These are phyloP conservation scores for Gossypium laxum DNA, from an alignment of 441 rosid genomes.

Conservation along the genomic window DNA sequence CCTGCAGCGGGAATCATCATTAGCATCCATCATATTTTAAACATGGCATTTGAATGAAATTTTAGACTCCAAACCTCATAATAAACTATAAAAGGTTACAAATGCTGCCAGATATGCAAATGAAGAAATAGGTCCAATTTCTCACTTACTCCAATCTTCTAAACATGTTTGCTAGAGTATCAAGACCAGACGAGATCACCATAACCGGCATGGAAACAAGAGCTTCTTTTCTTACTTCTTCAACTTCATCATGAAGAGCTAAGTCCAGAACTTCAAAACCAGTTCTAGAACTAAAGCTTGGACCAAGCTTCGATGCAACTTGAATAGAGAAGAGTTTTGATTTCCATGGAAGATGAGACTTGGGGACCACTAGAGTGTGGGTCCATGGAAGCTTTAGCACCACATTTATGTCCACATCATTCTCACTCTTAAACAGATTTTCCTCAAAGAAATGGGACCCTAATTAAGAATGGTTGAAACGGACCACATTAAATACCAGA, in stretches of 20 bases:
- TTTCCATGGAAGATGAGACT: constrained; percentile 39
- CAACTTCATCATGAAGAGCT: constrained; percentile 66
- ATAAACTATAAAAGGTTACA: constrained; percentile 1
- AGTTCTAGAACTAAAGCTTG: constrained; percentile 31
- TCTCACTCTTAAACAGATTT: constrained; percentile 33
- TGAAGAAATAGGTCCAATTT: constrained; percentile 9
- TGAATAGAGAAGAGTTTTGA: constrained; percentile 58
- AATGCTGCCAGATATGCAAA: neutral
- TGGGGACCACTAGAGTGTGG: constrained; percentile 34
- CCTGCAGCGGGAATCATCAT: neutral
- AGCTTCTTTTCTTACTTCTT: constrained; percentile 74
- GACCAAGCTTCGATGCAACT: constrained; percentile 64
- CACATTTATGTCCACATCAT: constrained; percentile 29
- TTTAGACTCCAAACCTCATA: constrained; percentile 6
- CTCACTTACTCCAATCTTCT: constrained; percentile 70
- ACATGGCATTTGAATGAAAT: neutral
- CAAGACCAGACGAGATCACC: constrained; percentile 54
- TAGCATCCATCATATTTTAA: neutral
- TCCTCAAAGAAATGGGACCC: constrained; percentile 38
- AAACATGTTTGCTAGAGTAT: constrained; percentile 40
- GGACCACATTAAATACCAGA: constrained; percentile 6
- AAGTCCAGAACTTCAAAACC: constrained; percentile 53
- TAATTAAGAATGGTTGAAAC: constrained; percentile 15
- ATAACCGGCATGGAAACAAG: constrained; percentile 60
- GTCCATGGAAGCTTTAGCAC: constrained; percentile 85